Conservation (phyloP, 2,329 filamentous ascomycete genomes). For the Juglanconis oblonga region DNA sequence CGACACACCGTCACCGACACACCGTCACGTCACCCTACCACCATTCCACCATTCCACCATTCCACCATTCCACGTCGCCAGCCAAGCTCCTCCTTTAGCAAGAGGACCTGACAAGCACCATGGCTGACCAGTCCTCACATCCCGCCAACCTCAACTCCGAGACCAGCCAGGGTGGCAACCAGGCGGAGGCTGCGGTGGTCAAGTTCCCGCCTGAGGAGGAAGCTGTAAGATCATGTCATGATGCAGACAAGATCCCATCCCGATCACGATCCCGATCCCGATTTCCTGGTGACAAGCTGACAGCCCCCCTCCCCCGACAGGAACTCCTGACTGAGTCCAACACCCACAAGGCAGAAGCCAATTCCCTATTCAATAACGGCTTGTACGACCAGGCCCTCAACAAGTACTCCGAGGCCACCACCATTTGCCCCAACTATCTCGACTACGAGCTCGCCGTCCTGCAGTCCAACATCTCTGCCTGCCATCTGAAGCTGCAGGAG, state of each 20-base stretch:
- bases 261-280: no score
- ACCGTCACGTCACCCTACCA: no score
- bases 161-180: constrained; percentile 22
- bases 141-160: not conserved
- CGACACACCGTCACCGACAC: no score
- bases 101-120: constrained; percentile 39
- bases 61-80: constrained; percentile 28
- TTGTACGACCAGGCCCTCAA: constrained; percentile 76
- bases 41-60: no score
- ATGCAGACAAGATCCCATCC: no score
- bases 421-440: constrained; percentile 77
- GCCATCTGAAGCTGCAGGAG: constrained; percentile 77
- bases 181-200: constrained; percentile 28
- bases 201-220: constrained; percentile 56
- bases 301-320: constrained; percentile 35
- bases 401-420: constrained; percentile 77
- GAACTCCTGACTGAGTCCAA: constrained; percentile 69
- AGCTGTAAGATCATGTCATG: constrained; percentile 37
- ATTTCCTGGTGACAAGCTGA: constrained; percentile 3
- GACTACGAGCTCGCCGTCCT: constrained; percentile 87
- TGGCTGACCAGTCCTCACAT: constrained; percentile 12
- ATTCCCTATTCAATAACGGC: constrained; percentile 70
- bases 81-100: no score
- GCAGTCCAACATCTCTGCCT: constrained; percentile 84
- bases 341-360: constrained; percentile 71